Evolutionary conservation across 202 grass and related monocot genomes (phyloP), one percentile per base, ranked within the genome.

Genomic region (Carex arenaria): DNA sequence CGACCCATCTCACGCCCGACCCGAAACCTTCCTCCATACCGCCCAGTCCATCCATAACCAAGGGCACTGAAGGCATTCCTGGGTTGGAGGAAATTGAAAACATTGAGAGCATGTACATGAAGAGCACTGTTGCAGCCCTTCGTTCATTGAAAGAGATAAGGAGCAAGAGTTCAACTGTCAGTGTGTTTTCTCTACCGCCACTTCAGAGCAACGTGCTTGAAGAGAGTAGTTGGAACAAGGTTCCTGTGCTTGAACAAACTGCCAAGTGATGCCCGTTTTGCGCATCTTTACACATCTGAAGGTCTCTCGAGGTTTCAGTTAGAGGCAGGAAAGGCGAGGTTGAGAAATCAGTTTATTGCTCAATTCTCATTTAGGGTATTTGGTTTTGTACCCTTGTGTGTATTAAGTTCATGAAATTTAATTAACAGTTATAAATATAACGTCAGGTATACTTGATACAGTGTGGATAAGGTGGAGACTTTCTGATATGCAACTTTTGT

Each of bases 91-190:
- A 99, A 89, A 92, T 99, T 28, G 88, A 99, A 84, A 89, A 88
- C 69, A 96, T 99, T 85, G 93, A 99, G 84, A 83, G 96, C 85
- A 92, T 95, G 86, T 96, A 94, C 88, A 99, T 96, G 96, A 99
- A 94, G 79, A 91, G 96, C 85, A 96, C 96, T 0, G 34, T 99
- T 0, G 96, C 88, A 0, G 96, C 93, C 0, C 83, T 99, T 87
- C 87, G 89, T 14, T 83, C 93, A 8, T 91, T 96, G 81, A 99
- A 94, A 69, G 91, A 96, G 86, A 99, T 99, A 70, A 83, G 93
- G 54, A 88, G 96, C 51, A 72, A 87, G 80, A 96, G 96, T 84
- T 99, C 96, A 0, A 99, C 91, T 5, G 90, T 99, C 30, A 99
- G 96, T 42, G 82, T 90, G 28, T 99, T 96, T 82, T 99, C 93